Evolutionary conservation across 2,329 filamentous ascomycete species (phyloP).

Genomic region (Cytospora leucostoma): DNA sequence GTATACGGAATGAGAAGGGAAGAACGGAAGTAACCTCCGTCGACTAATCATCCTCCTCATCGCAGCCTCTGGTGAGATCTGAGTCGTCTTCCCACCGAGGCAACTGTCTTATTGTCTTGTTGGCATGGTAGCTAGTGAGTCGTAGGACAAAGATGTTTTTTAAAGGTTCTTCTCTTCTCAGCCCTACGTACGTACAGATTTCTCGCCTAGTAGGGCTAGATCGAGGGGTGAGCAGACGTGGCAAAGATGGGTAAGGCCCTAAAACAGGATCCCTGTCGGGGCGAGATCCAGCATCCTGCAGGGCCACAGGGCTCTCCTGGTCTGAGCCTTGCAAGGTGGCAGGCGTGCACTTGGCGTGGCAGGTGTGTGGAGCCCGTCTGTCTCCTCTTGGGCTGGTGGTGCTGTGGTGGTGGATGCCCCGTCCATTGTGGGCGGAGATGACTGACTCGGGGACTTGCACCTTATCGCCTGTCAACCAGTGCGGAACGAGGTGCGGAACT

Average conservation of each 20-base stretch:
- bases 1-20: too few species aligned
- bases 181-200: background rate
- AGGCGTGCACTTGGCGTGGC: background rate
- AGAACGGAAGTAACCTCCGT: too few species aligned
- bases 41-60: too few species aligned
- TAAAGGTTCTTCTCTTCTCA: background rate
- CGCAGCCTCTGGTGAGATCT: too few species aligned
- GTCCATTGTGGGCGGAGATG: background rate
- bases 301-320: background rate
- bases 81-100: background rate
- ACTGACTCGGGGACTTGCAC: background rate
- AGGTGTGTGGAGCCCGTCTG: background rate
- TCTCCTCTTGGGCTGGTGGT: background rate
- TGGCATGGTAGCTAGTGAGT: background rate
- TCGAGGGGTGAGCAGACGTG: slow-evolving; percentile 1
- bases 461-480: background rate
- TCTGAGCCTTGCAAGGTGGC: slow-evolving; percentile 1
- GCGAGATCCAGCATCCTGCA: background rate
- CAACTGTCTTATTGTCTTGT: background rate
- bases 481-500: background rate
- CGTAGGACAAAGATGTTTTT: background rate
- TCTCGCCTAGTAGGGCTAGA: background rate
- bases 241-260: background rate
- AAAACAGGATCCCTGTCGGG: background rate
- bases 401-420: background rate